These are phyloP conservation scores for Stachybotrys elegans DNA, from an alignment of 2,329 filamentous ascomycete species.

Conservation along the genomic window DNA sequence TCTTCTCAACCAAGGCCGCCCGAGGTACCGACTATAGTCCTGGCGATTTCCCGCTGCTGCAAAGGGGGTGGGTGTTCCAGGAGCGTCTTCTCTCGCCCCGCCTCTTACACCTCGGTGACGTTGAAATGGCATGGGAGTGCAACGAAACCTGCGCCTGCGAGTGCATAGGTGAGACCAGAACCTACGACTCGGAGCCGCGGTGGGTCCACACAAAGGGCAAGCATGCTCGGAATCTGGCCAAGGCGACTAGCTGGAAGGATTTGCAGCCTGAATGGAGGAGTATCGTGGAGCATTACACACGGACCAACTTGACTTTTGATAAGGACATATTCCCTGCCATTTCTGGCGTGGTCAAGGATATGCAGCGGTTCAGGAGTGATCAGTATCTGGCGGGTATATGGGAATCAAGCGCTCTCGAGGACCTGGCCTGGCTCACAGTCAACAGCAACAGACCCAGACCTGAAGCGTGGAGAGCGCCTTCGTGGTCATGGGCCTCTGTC, in stretches of 20 bases:
- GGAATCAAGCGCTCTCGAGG: neutral
- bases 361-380: neutral
- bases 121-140: constrained; percentile 11
- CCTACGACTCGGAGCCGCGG: neutral
- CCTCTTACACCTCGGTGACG: constrained; percentile 10
- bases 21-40: neutral
- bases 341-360: constrained; percentile 5
- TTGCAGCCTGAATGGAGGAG: constrained; percentile 8
- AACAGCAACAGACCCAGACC: neutral
- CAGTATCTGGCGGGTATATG: neutral
- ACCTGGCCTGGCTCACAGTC: neutral
- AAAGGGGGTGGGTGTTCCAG: constrained; percentile 12
- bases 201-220: neutral
- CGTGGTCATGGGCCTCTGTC: neutral
- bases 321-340: constrained; percentile 9
- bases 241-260: constrained; percentile 7
- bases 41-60: constrained; percentile 10
- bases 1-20: neutral
- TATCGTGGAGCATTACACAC: constrained; percentile 8
- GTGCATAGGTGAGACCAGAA: constrained; percentile 5
- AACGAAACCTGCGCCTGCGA: constrained; percentile 7
- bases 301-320: constrained; percentile 7
- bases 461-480: neutral
- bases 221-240: constrained; percentile 6
- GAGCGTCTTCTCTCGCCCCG: constrained; percentile 11